Evolutionary conservation across 306 rosid genomes (phyloP), one percentile per base, ranked within the genome.

Genomic region (Pueraria montana): DNA sequence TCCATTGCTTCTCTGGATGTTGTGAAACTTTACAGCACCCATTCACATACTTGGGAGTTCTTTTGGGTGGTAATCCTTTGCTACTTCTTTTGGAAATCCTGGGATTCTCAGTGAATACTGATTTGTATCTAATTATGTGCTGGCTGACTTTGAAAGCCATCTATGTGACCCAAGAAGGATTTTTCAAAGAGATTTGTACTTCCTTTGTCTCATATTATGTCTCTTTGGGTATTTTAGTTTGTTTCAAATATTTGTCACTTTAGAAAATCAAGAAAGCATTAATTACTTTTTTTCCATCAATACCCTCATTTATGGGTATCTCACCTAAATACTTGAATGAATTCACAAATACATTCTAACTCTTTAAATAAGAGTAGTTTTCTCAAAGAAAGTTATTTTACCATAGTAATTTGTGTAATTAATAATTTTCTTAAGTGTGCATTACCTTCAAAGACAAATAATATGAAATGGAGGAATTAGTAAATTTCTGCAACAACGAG

Each of bases 1-100:
- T 76, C 42, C 50, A 23, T 64, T 46, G 62, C 36, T 32, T 78
- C 38, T 78, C 48, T 64, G 64, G 59, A 23, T 62, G 71, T 24
- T 58, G 43, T 40, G 30, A 38, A 21, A 38, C 38, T 20, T 74
- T 38, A 27, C n/a, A 24, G 14, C 20, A 18, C 16, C 78, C 58
- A 62, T 42, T 69, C 46, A 24, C 77, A 55, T 40, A 52, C 67
- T 20, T 23, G 40, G 43, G 45, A 21, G 1, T 79, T 53, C 32
- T 14, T 67, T 55, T 66, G 68, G 45, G 58, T 67, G 21, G 30
- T 52, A 52, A 21, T 23, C 67, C 12, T 68, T 38, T 17, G 26
- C 56, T 36, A 23, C 27, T 52, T n/a, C 21, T 62, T 78, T 78
- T 13, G 8, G 26, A 67, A 67, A 67, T 52, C 76, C 43, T 55